Evolutionary conservation across 2,329 filamentous ascomycete species (phyloP), one percentile per base, ranked within the genome.

Genomic region (Phialophora macrospora): DNA sequence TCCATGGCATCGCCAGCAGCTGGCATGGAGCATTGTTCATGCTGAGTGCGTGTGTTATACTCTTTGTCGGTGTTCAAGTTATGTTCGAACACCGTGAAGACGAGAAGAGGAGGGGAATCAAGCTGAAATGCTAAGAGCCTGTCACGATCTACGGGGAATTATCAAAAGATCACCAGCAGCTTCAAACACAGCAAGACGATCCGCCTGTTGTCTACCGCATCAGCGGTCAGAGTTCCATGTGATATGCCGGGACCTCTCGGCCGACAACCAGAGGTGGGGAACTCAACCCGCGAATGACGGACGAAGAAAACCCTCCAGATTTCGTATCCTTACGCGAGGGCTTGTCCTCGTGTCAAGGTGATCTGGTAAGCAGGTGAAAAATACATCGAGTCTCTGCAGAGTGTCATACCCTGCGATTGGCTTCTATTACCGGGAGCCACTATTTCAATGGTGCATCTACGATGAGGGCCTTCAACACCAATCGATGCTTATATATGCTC

Each of bases 41-140:
- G 52, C 74, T 88, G 11, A 82, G 83, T 2, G 90, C 92, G 3
- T 94, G 88, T 73, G 79, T 77, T n/a, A 87, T 86, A 51, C 78
- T 98, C 8, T 99, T 97, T 75, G 87, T 93, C 0, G 93, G 90
- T 28, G 86, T 90, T 49, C 94, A 98, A 80, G 81, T 97, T 74
- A 99, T 99, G 95, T 97, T 98, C 81, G 95, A 99, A 81, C 85
- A 96, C 71, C 84, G 95, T 60, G 92, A 97, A 80, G 83, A 85
- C 49, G 95, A 99, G 82, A 87, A 88, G 78, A 85, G 94, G 72
- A 87, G 86, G 72, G 95, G 95, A 0, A 89, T 97, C 65, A 84
- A 87, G 71, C 77, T 97, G 77, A 97, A 92, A 80, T 98, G 92
- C 77, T 96, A 74, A 60, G 52, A 26, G 26, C 20, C 26, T 34